Percentiles rank a stretch among this genome's conserved stretches.
Conservation (phyloP, 331 rosid species). For the Cydonia oblonga region DNA sequence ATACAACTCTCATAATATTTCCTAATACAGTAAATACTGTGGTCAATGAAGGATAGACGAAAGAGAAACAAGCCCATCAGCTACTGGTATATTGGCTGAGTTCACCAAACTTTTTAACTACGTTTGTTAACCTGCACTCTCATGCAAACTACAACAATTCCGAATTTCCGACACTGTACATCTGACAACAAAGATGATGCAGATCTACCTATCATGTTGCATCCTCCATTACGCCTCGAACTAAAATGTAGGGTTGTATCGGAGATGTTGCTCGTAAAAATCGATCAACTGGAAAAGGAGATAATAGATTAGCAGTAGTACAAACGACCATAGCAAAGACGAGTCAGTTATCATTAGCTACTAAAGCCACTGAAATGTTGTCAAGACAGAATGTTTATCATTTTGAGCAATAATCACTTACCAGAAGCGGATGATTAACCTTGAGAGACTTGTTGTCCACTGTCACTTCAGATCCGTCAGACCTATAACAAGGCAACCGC, state of each 20-base stretch:
- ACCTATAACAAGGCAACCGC: conserved; percentile 30
- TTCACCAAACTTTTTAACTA: conserved; percentile 3
- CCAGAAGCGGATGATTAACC: conserved; percentile 66
- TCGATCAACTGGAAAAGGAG: conserved; percentile 58
- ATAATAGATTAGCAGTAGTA: conserved; percentile 2
- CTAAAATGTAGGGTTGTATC: conserved; percentile 45
- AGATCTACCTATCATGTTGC: conserved; percentile 10
- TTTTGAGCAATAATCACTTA: conserved; percentile 16
- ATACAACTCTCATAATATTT: background rate
- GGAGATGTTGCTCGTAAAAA: conserved; percentile 88
- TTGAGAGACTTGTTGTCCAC: conserved; percentile 90
- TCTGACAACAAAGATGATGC: conserved; percentile 16
- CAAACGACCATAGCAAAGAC: background rate
- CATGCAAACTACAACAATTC: conserved; percentile 10
- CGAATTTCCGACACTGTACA: conserved; percentile 17
- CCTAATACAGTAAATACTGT: conserved; percentile 2
- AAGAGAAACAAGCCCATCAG: conserved; percentile 3
- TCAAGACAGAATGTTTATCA: background rate
- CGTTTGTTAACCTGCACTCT: conserved; percentile 23
- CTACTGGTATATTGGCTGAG: conserved; percentile 3
- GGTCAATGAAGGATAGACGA: conserved; percentile 1
- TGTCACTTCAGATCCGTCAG: conserved; percentile 71
- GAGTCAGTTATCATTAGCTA: background rate
- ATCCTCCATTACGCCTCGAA: conserved; percentile 14
- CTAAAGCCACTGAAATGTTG: background rate